A percentile compares a stretch with the other conserved stretches of the same genome.
Conservation (phyloP, 2,329 filamentous ascomycete species). For the Aureobasidium sp. region DNA sequence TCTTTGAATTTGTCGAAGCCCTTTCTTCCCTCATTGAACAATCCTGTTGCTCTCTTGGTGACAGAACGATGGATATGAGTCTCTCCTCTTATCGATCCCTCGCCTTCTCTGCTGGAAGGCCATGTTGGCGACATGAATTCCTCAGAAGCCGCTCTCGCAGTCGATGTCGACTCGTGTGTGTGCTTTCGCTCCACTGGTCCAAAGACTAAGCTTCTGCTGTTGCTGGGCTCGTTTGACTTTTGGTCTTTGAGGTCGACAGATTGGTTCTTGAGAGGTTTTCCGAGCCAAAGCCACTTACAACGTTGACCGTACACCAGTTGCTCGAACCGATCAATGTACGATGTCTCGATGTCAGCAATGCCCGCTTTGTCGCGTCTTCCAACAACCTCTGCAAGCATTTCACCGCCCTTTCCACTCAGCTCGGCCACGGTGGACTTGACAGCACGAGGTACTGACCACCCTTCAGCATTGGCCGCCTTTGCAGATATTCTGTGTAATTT, state of each 20-base stretch:
- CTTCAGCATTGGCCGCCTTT: slow-evolving; percentile 81
- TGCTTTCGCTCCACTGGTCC: slow-evolving; percentile 40
- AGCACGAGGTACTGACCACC: slow-evolving; percentile 85
- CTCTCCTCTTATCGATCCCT: not conserved
- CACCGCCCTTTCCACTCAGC: slow-evolving; percentile 84
- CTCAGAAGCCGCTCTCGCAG: not conserved
- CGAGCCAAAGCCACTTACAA: slow-evolving; percentile 90
- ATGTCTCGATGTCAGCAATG: slow-evolving; percentile 85
- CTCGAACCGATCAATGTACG: slow-evolving; percentile 78
- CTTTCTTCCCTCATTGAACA: slow-evolving; percentile 70
- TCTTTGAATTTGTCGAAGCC: slow-evolving; percentile 81
- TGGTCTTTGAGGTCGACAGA: slow-evolving; percentile 31
- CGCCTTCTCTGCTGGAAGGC: slow-evolving; percentile 2
- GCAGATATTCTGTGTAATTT: slow-evolving; percentile 74
- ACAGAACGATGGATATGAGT: slow-evolving; percentile 34
- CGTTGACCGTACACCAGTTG: slow-evolving; percentile 71
- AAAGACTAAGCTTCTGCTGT: slow-evolving; percentile 24
- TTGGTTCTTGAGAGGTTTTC: slow-evolving; percentile 64
- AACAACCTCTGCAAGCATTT: slow-evolving; percentile 93
- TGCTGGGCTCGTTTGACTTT: slow-evolving; percentile 46
- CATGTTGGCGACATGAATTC: not conserved
- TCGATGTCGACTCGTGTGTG: slow-evolving; percentile 19
- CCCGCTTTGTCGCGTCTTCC: slow-evolving; percentile 74
- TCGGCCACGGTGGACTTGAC: slow-evolving; percentile 94
- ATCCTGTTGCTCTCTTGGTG: slow-evolving; percentile 68